Evolutionary conservation across 1,284 basidiomycete genomes (phyloP).

Genomic region (Puccinia horiana): DNA sequence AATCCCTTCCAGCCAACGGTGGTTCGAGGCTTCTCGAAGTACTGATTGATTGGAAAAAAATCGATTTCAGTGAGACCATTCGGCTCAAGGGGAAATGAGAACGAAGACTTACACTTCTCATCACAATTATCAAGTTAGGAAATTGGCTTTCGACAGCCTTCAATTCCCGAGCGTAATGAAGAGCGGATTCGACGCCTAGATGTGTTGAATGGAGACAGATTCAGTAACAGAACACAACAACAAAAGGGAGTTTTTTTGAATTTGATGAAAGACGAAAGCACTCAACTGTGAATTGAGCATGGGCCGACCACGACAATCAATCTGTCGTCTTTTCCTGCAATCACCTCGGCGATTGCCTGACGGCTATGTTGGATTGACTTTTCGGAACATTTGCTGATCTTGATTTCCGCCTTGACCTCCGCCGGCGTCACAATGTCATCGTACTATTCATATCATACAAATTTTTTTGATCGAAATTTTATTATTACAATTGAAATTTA

Average conservation of each 20-base stretch:
- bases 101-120: conserved; percentile 84
- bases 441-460: conserved; percentile 9
- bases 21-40: conserved; percentile 69
- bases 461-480: too few relatives aligned
- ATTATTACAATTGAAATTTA: too few relatives aligned
- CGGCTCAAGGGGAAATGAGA: conserved; percentile 19
- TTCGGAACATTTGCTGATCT: conserved; percentile 6
- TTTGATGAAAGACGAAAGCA: not conserved
- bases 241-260: too few relatives aligned
- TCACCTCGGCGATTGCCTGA: conserved; percentile 41
- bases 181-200: conserved; percentile 70
- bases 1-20: conserved; percentile 74
- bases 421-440: conserved; percentile 15
- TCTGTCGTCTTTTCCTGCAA: conserved; percentile 57
- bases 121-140: conserved; percentile 81
- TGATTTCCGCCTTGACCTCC: conserved; percentile 32
- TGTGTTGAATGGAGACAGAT: conserved; percentile 56
- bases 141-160: conserved; percentile 68
- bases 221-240: not conserved
- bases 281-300: conserved; percentile 78
- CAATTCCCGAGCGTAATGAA: conserved; percentile 82
- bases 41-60: conserved; percentile 55
- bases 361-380: conserved; percentile 18
- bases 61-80: not conserved
- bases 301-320: conserved; percentile 67